These are phyloP conservation scores for Hymenoscyphus linearis DNA, from an alignment of 2,329 filamentous ascomycete species.

Conservation along the genomic window DNA sequence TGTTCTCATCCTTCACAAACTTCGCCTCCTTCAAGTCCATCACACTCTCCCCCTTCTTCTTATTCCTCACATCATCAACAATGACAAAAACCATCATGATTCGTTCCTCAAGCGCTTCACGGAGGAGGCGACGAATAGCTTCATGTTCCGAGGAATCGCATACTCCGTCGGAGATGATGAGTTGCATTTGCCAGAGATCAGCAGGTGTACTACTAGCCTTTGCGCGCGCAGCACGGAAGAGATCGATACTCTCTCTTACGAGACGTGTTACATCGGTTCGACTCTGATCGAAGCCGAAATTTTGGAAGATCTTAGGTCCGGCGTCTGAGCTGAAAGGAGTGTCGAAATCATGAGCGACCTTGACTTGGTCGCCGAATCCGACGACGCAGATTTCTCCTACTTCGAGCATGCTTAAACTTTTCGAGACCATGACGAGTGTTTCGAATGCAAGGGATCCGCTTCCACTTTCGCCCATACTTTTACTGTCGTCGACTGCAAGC, in stretches of 20 bases:
- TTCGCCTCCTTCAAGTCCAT: constrained; percentile 83
- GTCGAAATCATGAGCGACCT: constrained; percentile 80
- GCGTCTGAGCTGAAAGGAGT: constrained; percentile 75
- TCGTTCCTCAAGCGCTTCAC: constrained; percentile 83
- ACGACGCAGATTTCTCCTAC: constrained; percentile 89
- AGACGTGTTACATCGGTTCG: constrained; percentile 81
- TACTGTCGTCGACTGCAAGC: constrained; percentile 93
- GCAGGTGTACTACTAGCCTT: constrained; percentile 43
- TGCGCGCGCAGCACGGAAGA: constrained; percentile 71
- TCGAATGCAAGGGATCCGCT: constrained; percentile 82
- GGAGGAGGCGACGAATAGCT: constrained; percentile 71
- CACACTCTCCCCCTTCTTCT: constrained; percentile 60
- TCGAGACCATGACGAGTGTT: constrained; percentile 85
- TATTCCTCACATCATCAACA: constrained; percentile 62
- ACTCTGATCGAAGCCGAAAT: constrained; percentile 79
- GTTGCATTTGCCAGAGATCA: constrained; percentile 91
- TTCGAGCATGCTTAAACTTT: constrained; percentile 86
- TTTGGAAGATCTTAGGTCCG: constrained; percentile 76
- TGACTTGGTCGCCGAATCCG: constrained; percentile 79
- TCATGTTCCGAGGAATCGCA: constrained; percentile 80
- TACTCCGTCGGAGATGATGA: constrained; percentile 90
- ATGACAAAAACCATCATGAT: constrained; percentile 99
- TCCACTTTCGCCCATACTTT: constrained; percentile 79
- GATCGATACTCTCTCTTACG: constrained; percentile 69
- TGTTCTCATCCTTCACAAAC: constrained; percentile 62